phyloP scores from a whole-genome alignment of 129 eudicot species.

The Artemisia tridentata region DNA sequence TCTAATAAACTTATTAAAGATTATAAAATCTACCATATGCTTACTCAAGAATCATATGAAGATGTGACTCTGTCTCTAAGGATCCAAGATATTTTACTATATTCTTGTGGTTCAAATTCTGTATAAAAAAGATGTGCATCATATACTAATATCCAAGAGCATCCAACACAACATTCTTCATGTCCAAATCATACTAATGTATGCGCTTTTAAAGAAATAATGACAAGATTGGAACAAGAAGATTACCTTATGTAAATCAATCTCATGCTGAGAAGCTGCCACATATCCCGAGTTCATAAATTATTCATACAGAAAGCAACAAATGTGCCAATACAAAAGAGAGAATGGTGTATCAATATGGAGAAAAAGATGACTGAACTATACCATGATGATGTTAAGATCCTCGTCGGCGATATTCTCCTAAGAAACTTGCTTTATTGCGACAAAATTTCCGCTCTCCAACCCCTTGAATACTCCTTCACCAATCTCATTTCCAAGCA shows the following conservation, averaged over 20 bases:
- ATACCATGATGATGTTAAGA: slow-evolving; percentile 87
- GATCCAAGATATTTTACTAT: slow-evolving; percentile 97
- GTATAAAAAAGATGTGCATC: too few relatives aligned
- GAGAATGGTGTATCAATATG: slow-evolving; percentile 1
- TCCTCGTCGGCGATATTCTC: slow-evolving; percentile 91
- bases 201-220: too few relatives aligned
- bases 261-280: slow-evolving; percentile 73
- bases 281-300: slow-evolving; percentile 25
- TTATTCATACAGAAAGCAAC: slow-evolving; percentile 21
- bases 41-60: slow-evolving; percentile 95
- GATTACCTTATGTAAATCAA: slow-evolving; percentile 87
- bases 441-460: slow-evolving; percentile 97
- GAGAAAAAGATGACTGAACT: slow-evolving; percentile 1
- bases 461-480: slow-evolving; percentile 97
- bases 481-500: slow-evolving; percentile 97
- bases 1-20: too few relatives aligned
- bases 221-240: background rate
- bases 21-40: slow-evolving; percentile 26
- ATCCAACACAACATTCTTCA: too few relatives aligned
- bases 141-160: background rate
- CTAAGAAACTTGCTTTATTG: slow-evolving; percentile 90
- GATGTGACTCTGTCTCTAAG: slow-evolving; percentile 81
- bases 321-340: slow-evolving; percentile 14
- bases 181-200: too few relatives aligned
- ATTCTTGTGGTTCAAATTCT: slow-evolving; percentile 86